These are phyloP conservation scores for Lavandula angustifolia DNA, from an alignment of 257 asterid genomes.

Conservation along the genomic window DNA sequence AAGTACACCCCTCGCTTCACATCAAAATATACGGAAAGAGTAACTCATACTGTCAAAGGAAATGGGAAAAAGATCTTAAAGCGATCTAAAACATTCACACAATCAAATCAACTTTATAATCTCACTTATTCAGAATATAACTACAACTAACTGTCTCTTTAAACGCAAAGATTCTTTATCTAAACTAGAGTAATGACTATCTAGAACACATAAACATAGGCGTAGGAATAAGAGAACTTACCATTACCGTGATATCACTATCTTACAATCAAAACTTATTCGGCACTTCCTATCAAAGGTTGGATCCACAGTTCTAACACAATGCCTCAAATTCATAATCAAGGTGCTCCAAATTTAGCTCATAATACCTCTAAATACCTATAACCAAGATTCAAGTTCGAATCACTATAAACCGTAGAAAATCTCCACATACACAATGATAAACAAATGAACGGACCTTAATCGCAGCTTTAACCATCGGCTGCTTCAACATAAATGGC, in stretches of 20 bases:
- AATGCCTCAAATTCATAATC: slow-evolving; percentile 1
- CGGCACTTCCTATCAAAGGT: neutral
- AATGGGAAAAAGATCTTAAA: too few relatives aligned
- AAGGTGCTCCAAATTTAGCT: slow-evolving; percentile 2
- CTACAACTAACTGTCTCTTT: neutral
- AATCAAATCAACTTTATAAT: neutral
- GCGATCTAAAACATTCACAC: slow-evolving; percentile 11
- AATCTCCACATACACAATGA: neutral
- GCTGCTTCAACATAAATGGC: slow-evolving; percentile 82
- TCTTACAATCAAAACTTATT: neutral
- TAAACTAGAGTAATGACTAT: neutral
- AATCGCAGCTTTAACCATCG: slow-evolving; percentile 75
- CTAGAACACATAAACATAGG: neutral
- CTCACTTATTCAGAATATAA: neutral
- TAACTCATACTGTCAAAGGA: neutral
- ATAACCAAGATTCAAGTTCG: neutral
- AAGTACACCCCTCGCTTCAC: slow-evolving; percentile 90
- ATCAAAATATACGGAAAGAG: slow-evolving; percentile 26
- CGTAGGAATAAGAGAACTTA: neutral
- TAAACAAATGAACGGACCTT: slow-evolving; percentile 56
- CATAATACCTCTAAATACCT: too few relatives aligned
- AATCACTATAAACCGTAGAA: too few relatives aligned
- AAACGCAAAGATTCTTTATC: neutral
- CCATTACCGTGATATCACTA: neutral
- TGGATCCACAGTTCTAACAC: neutral